phyloP scores from a whole-genome alignment of 1,284 basidiomycete species.

The Sporisorium scitamineum region DNA sequence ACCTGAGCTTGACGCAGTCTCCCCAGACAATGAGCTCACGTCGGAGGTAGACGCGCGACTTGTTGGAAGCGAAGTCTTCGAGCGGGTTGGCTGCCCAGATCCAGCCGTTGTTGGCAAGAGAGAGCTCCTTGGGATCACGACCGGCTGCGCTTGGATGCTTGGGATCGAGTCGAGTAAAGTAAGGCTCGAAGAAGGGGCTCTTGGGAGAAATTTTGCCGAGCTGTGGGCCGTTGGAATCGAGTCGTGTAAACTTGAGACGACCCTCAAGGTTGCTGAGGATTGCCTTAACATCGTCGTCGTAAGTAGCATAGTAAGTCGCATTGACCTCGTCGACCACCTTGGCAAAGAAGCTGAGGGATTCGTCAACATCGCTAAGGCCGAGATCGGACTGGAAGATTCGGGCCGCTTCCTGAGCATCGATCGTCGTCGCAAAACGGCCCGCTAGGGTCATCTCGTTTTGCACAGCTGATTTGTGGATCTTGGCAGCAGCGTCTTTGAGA shows the following conservation, averaged over 20 bases:
- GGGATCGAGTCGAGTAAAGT: conserved; percentile 64
- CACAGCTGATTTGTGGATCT: conserved; percentile 46
- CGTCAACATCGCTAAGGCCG: conserved; percentile 26
- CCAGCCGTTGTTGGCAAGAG: conserved; percentile 95
- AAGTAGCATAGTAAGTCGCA: conserved; percentile 46
- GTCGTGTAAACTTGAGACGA: conserved; percentile 56
- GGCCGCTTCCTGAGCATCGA: conserved; percentile 43
- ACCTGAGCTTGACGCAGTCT: conserved; percentile 97
- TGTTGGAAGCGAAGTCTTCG: conserved; percentile 90
- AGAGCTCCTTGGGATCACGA: conserved; percentile 79
- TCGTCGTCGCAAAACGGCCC: conserved; percentile 52
- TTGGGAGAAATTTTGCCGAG: conserved; percentile 52
- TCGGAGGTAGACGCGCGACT: conserved; percentile 94
- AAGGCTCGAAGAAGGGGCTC: conserved; percentile 60
- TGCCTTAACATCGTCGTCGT: conserved; percentile 63
- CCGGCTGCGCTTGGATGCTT: conserved; percentile 49
- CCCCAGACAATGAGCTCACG: conserved; percentile 97
- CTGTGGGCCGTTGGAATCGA: conserved; percentile 59
- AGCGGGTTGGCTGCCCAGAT: conserved; percentile 97
- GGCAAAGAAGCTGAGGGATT: conserved; percentile 35
- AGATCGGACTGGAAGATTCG: conserved; percentile 35
- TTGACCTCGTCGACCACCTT: conserved; percentile 58
- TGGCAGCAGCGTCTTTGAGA: conserved; percentile 34
- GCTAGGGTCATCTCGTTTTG: conserved; percentile 51
- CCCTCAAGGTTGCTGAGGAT: conserved; percentile 57